Conservation (phyloP, 148 eudicot genomes). For the Diospyros lotus region DNA sequence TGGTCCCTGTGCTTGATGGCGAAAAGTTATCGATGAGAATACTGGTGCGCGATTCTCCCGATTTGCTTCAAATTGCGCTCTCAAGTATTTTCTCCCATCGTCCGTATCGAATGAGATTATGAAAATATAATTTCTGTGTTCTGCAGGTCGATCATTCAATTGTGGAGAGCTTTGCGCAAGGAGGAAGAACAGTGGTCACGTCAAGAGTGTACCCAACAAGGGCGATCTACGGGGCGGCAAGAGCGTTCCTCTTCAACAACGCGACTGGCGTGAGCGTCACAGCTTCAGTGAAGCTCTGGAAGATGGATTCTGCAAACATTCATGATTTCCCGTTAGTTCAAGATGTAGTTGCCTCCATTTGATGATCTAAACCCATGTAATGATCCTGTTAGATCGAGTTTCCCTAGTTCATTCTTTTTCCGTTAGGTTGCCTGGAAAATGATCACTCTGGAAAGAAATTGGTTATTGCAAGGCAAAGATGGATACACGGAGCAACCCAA, state of each 20-base stretch:
- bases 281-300: conserved; percentile 22
- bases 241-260: conserved; percentile 14
- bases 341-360: background rate
- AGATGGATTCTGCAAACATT: conserved; percentile 19
- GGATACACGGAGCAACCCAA: background rate
- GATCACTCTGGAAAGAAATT: background rate
- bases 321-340: conserved; percentile 13
- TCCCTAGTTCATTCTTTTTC: background rate
- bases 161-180: conserved; percentile 26
- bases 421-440: conserved; percentile 4
- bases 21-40: conserved; percentile 61
- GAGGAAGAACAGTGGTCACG: conserved; percentile 24
- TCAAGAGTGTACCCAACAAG: conserved; percentile 17
- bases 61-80: too few relatives aligned
- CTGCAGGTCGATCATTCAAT: conserved; percentile 23
- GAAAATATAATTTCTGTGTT: too few relatives aligned
- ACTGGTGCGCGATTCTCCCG: conserved; percentile 45
- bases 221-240: conserved; percentile 19
- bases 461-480: background rate
- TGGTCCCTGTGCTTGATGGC: conserved; percentile 64
- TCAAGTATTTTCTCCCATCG: too few relatives aligned
- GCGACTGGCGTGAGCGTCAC: conserved; percentile 19
- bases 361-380: too few relatives aligned
- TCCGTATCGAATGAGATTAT: too few relatives aligned
- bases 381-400: background rate